A percentile compares a stretch with the other conserved stretches of the same genome.
Conservation (phyloP, 1,139 yeast species). For the Blastobotrys persicus region DNA sequence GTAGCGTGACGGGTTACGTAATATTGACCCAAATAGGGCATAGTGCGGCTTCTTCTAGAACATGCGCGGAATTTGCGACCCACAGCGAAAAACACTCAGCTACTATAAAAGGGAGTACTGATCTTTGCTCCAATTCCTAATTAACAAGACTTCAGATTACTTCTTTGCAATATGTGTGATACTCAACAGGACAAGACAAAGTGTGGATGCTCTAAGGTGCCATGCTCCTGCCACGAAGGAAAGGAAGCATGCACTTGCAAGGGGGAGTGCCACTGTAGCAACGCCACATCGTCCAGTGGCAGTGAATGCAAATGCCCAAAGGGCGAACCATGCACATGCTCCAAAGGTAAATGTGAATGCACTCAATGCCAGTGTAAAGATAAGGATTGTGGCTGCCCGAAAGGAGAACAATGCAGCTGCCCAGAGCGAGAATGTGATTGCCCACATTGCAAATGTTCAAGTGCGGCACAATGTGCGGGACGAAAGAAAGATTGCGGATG, state of each 20-base stretch:
- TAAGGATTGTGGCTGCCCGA: background rate
- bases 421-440: background rate
- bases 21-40: background rate
- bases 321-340: background rate
- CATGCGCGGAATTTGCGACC: background rate
- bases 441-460: background rate
- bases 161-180: too few species aligned
- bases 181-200: background rate
- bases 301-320: background rate
- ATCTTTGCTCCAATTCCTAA: background rate
- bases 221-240: background rate
- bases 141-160: too few species aligned
- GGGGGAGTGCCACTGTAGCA: background rate
- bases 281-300: background rate
- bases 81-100: background rate
- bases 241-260: background rate
- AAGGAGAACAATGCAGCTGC: background rate
- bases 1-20: background rate
- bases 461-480: background rate
- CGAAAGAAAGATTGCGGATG: background rate
- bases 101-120: background rate
- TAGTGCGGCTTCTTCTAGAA: background rate
- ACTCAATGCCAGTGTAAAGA: background rate
- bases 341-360: background rate
- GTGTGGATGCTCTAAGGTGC: background rate